Percentiles rank a stretch among this genome's conserved stretches.
phyloP scores from a whole-genome alignment of 2,329 filamentous ascomycete species.

The Periglandula ipomoeae region DNA sequence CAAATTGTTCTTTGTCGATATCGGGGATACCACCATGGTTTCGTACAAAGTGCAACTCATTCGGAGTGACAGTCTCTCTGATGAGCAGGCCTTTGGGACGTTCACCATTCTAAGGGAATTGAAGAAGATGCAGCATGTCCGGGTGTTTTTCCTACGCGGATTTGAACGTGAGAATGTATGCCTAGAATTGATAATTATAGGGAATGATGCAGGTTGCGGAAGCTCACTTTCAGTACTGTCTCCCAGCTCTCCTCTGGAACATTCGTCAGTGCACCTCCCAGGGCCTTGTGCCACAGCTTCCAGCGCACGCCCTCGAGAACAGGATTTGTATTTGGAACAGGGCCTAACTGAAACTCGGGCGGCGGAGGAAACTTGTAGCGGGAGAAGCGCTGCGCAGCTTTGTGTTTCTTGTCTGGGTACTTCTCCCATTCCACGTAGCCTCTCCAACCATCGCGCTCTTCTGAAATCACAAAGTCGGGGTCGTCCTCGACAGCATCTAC shows the following conservation, averaged over 20 bases:
- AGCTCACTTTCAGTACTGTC: constrained; percentile 30
- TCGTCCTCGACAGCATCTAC: too few species aligned
- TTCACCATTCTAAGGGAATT: constrained; percentile 58
- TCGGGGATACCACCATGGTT: constrained; percentile 65
- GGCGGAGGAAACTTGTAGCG: too few species aligned
- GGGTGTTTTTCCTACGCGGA: constrained; percentile 49
- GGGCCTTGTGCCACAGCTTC: constrained; percentile 49
- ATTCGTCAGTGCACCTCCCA: constrained; percentile 26
- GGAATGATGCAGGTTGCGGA: too few species aligned
- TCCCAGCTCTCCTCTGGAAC: constrained; percentile 51
- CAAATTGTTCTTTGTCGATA: constrained; percentile 48
- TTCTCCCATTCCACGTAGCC: too few species aligned
- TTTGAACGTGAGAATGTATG: too few species aligned
- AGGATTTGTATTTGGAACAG: constrained; percentile 44
- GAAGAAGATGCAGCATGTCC: constrained; percentile 52
- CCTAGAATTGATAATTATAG: too few species aligned
- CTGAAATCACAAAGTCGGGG: too few species aligned
- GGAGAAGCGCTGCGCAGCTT: too few species aligned
- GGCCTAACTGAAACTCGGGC: too few species aligned
- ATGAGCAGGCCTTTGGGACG: constrained; percentile 48
- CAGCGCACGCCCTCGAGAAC: constrained; percentile 46
- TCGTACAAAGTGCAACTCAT: constrained; percentile 21
- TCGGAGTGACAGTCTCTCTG: constrained; percentile 50
- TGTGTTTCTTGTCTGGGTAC: too few species aligned
- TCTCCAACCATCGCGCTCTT: too few species aligned